Evolutionary conservation across 2,329 filamentous ascomycete genomes (phyloP).

Genomic region (Alternaria ethzedia): DNA sequence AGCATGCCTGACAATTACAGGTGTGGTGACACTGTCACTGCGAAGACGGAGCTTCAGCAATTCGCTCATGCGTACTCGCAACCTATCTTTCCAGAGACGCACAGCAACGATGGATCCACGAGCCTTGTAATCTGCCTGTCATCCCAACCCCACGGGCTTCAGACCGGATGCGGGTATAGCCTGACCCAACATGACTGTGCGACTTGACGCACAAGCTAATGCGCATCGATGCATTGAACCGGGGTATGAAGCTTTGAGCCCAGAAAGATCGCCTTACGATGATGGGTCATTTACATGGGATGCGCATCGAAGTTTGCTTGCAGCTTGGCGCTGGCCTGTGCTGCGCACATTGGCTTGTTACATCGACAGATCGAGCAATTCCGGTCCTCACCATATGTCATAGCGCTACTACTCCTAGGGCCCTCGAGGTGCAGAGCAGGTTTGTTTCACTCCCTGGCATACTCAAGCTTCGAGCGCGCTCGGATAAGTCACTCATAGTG

Average conservation of each 20-base stretch:
- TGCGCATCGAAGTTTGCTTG: slow-evolving; percentile 13
- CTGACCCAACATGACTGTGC: background rate
- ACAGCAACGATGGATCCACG: slow-evolving; percentile 8
- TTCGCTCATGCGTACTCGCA: background rate
- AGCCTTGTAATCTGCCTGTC: slow-evolving; percentile 22
- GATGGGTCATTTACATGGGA: slow-evolving; percentile 1
- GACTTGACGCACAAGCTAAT: background rate
- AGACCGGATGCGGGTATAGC: background rate
- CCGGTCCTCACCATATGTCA: background rate
- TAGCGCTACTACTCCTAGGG: background rate
- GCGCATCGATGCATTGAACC: background rate
- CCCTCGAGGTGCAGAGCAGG: background rate
- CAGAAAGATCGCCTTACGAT: background rate
- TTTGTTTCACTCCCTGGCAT: background rate
- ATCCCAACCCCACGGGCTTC: slow-evolving; percentile 1
- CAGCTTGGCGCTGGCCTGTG: slow-evolving; percentile 8
- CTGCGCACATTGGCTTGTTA: background rate
- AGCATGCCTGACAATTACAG: slow-evolving; percentile 14
- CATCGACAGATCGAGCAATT: background rate
- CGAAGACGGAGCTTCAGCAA: slow-evolving; percentile 10
- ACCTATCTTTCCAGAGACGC: background rate
- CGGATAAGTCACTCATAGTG: background rate
- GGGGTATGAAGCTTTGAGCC: background rate
- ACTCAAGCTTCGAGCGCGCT: background rate
- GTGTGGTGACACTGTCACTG: slow-evolving; percentile 14